Base-by-base conservation (phyloP, 192 early-diverging fungal genomes). In the Backusella tuberculispora region DNA sequence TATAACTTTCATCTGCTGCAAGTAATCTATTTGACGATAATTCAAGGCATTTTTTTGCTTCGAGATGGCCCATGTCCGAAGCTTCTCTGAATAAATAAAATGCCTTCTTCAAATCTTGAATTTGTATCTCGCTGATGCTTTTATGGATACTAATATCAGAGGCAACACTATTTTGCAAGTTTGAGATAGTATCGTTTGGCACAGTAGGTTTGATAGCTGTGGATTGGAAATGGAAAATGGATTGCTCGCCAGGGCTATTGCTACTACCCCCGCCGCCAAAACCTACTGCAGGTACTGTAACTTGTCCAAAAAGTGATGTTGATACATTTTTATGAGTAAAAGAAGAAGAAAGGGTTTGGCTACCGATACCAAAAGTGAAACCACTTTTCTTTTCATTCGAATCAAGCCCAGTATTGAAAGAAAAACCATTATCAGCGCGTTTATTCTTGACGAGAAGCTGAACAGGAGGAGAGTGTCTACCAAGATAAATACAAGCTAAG, bases 61-160 rank as follows among this genome's bases (percentile, higher is more conserved):
- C 15, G 17, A 0, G 17, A 7, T 15, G 19, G 13, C 47, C 47
- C 17, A 50, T 50, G 7, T 50, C 19, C 7, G 17, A 50, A 6
- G 47, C n/a, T 50, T 50, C 47, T 50, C 47, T 50, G 15, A 50
- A n/a, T 50, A 50, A 19, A n/a, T 50, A 50, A 50, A 50, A 50
- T 0, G n/a, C 47, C n/a, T 17, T 7, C 8, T 5, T 50, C 7
- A 50, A 21, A 50, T 50, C 19, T 50, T 50, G 47, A 50, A n/a
- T n/a, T 50, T 50, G 6, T 50, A n/a, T 15, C 1, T 19, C 47
- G 15, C 8, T 50, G 4, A 0, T 19, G 6, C 0, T n/a, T 15
- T 50, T n/a, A 0, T 3, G 5, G 17, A 7, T 15, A 5, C 8
- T n/a, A n/a, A 7, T n/a, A 15, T 50, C 19, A 50, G 5, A 50